Percentiles rank a stretch among this genome's conserved stretches.
Conservation (phyloP, 768 basidiomycete genomes). For the Mrakia frigida region DNA sequence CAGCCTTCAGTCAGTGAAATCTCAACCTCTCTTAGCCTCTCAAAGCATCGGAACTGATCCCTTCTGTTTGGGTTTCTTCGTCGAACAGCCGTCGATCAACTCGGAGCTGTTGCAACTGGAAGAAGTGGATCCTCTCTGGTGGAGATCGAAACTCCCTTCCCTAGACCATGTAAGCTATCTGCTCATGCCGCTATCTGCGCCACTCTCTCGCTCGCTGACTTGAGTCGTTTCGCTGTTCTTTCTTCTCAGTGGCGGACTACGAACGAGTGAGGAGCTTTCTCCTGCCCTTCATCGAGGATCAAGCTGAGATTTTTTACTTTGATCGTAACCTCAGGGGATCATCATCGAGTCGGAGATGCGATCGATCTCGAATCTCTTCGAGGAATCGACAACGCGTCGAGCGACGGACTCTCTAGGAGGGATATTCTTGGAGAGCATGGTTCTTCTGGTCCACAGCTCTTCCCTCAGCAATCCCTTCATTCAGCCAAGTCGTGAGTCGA, state of each 20-base stretch:
- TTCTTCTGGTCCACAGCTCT: not conserved
- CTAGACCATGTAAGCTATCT: not conserved
- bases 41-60: not conserved
- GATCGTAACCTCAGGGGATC: not conserved
- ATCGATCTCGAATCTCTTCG: not conserved
- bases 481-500: not conserved
- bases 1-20: not conserved
- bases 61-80: not conserved
- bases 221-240: too few species aligned
- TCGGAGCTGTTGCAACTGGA: not conserved
- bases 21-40: not conserved
- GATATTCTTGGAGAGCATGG: not conserved
- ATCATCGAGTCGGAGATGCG: not conserved
- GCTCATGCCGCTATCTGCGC: too few species aligned
- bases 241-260: not conserved
- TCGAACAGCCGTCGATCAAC: not conserved
- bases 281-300: too few species aligned
- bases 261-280: constrained; percentile 8
- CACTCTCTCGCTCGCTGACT: too few species aligned
- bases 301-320: too few species aligned
- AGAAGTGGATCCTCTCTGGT: not conserved
- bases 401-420: not conserved
- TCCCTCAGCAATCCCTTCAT: not conserved
- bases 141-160: not conserved
- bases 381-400: not conserved